Evolutionary conservation across 1,284 basidiomycete genomes (phyloP).

Genomic region (Taiwanofungus camphoratus): DNA sequence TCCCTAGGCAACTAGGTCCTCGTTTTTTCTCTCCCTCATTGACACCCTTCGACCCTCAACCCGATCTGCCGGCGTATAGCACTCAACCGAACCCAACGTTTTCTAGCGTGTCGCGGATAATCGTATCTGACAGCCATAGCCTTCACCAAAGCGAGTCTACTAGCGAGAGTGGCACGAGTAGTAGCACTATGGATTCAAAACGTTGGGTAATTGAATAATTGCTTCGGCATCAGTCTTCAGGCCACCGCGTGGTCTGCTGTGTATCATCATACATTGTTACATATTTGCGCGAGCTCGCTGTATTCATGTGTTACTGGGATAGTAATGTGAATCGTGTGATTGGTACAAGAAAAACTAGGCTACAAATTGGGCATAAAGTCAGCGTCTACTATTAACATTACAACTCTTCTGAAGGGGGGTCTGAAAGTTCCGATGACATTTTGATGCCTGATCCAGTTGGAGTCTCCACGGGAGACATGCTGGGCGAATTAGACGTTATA

Average conservation of each 20-base stretch:
- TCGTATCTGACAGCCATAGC: constrained; percentile 2
- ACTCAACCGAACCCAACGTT: constrained; percentile 5
- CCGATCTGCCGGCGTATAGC: constrained; percentile 8
- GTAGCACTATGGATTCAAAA: constrained; percentile 21
- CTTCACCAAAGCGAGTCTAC: constrained; percentile 2
- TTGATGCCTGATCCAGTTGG: constrained; percentile 11
- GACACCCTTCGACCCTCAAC: constrained; percentile 35
- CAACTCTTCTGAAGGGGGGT: not conserved
- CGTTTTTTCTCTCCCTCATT: constrained; percentile 41
- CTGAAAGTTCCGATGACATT: constrained; percentile 10
- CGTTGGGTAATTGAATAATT: constrained; percentile 56
- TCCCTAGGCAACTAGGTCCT: constrained; percentile 37
- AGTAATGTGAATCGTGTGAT: not conserved
- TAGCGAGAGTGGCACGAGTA: constrained; percentile 6
- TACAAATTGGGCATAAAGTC: constrained; percentile 3
- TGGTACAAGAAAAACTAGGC: constrained; percentile 5
- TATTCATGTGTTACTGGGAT: constrained; percentile 7
- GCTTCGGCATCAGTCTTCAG: constrained; percentile 5
- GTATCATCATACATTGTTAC: constrained; percentile 15
- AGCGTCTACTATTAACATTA: not conserved
- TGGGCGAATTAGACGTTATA: constrained; percentile 33
- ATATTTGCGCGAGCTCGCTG: constrained; percentile 1
- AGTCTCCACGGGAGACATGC: constrained; percentile 27
- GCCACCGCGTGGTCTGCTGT: constrained; percentile 15
- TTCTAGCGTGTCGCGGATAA: constrained; percentile 14